phyloP scores from a whole-genome alignment of 2,329 filamentous ascomycete species.

The Teratosphaeria epicoccoides region DNA sequence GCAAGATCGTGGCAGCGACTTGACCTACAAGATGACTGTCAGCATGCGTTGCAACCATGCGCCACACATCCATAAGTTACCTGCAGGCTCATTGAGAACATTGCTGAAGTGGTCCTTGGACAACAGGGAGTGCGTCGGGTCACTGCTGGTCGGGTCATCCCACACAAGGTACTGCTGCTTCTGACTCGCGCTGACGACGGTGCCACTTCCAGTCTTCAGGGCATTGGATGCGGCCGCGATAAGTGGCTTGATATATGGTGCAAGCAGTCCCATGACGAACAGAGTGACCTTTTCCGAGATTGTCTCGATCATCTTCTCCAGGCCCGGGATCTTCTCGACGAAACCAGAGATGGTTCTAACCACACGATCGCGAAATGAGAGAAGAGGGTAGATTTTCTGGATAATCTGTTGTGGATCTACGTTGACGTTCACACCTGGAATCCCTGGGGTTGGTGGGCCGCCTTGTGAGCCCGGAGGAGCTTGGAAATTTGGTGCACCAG shows the following conservation, averaged over 20 bases:
- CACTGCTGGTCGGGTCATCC: conserved; percentile 36
- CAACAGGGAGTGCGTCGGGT: conserved; percentile 43
- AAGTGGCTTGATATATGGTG: conserved; percentile 84
- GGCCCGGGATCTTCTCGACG: conserved; percentile 82
- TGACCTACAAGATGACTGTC: conserved; percentile 23
- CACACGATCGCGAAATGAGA: conserved; percentile 87
- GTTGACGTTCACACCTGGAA: conserved; percentile 65
- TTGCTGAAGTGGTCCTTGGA: conserved; percentile 44
- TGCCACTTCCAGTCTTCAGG: conserved; percentile 75
- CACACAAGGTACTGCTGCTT: conserved; percentile 43
- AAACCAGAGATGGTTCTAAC: conserved; percentile 75
- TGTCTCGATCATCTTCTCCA: conserved; percentile 82
- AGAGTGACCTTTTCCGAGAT: conserved; percentile 88
- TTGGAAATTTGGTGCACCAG: conserved; percentile 28
- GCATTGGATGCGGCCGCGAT: conserved; percentile 77
- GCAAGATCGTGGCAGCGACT: conserved; percentile 50
- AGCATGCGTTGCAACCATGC: not conserved
- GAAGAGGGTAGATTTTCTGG: conserved; percentile 78
- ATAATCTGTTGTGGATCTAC: conserved; percentile 51
- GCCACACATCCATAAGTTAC: not conserved
- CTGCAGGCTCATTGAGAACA: conserved; percentile 38
- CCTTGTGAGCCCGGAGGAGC: conserved; percentile 29
- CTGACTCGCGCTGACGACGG: conserved; percentile 46
- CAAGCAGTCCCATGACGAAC: conserved; percentile 81
- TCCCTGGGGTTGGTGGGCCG: conserved; percentile 32